Conservation (phyloP, 2,329 filamentous ascomycete genomes). For the Fusarium aywerte region DNA sequence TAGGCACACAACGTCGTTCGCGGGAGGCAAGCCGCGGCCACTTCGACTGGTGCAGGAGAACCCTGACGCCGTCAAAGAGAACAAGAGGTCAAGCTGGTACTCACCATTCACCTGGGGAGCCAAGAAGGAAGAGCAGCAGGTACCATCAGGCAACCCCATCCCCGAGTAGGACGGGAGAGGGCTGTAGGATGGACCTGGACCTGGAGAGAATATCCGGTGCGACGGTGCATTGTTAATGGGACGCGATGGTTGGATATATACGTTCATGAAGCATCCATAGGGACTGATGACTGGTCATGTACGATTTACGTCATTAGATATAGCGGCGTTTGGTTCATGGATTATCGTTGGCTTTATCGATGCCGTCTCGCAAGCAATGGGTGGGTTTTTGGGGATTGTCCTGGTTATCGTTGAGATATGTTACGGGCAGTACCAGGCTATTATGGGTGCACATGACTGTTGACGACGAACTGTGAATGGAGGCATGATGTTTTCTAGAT, state of each 20-base stretch:
- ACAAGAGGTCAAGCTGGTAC: slow-evolving; percentile 72
- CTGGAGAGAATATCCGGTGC: slow-evolving; percentile 3
- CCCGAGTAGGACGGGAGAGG: slow-evolving; percentile 47
- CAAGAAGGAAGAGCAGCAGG: slow-evolving; percentile 61
- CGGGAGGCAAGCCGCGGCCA: slow-evolving; percentile 80
- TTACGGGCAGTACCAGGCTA: slow-evolving; percentile 16
- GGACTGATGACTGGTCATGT: slow-evolving; percentile 46
- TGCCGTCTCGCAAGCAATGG: slow-evolving; percentile 40
- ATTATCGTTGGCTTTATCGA: slow-evolving; percentile 45
- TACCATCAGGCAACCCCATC: slow-evolving; percentile 47
- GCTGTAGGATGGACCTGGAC: slow-evolving; percentile 9
- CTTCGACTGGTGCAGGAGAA: slow-evolving; percentile 89
- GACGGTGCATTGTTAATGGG: slow-evolving; percentile 35
- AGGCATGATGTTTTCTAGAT: slow-evolving; percentile 28
- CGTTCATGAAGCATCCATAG: slow-evolving; percentile 39
- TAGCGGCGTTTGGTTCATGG: slow-evolving; percentile 48
- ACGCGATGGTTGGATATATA: slow-evolving; percentile 45
- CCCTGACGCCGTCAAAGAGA: slow-evolving; percentile 60
- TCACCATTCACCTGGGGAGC: slow-evolving; percentile 66
- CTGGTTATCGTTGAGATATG: slow-evolving; percentile 34
- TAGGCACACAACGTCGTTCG: slow-evolving; percentile 65
- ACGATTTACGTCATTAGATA: slow-evolving; percentile 48
- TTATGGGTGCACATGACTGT: slow-evolving; percentile 36
- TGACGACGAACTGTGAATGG: slow-evolving; percentile 31
- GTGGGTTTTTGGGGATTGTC: slow-evolving; percentile 26